Base-by-base conservation (phyloP, 1,139 yeast species). In the Saccharomyces hybrid region DNA sequence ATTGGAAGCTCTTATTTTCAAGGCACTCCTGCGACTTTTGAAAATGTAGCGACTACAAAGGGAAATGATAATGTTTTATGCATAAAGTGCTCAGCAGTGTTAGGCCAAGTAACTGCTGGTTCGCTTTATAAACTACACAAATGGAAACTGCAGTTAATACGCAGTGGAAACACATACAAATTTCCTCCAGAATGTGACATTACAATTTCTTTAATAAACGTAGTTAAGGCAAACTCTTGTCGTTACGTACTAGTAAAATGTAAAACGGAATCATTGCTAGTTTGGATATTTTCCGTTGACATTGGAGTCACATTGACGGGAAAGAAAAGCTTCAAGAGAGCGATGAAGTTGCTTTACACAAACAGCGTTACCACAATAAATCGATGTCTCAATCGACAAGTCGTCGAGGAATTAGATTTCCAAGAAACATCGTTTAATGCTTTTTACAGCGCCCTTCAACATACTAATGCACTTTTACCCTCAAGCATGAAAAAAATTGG, bases 211-310 rank as follows among this genome's bases (percentile, higher is more conserved):
- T 31, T 67, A 7, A 25, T 64, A 31, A 62, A 62, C 47, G 48
- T 49, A 13, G 47, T 62, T 1, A 62, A 57, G 31, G 60, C 60
- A 4, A 58, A 62, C 47, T 65, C 68, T 2, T 57, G 62, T 7
- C 56, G 71, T 31, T 54, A 62, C 20, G 52, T 61, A 8, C 41
- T 59, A 5, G 26, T 68, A 20, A 55, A 55, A 47, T 55, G 58
- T 34, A 46, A 38, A n/a, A 44, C 46, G 8, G 32, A 28, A 9
- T 48, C 51, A 14, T 28, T 61, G 3, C 51, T 61, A 16, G 32
- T 66, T 4, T 68, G 71, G 71, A 41, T 66, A 23, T 66, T 68
- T 50, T 61, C 64, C 8, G 49, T 63, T 4, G 66, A 61, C 14
- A 55, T 61, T 13, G 55, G 56, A n/a, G 59, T 64, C 5, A 38